Evolutionary conservation across 768 basidiomycete genomes (phyloP), one percentile per base, ranked within the genome.

Genomic region (Suillus occidentalis): DNA sequence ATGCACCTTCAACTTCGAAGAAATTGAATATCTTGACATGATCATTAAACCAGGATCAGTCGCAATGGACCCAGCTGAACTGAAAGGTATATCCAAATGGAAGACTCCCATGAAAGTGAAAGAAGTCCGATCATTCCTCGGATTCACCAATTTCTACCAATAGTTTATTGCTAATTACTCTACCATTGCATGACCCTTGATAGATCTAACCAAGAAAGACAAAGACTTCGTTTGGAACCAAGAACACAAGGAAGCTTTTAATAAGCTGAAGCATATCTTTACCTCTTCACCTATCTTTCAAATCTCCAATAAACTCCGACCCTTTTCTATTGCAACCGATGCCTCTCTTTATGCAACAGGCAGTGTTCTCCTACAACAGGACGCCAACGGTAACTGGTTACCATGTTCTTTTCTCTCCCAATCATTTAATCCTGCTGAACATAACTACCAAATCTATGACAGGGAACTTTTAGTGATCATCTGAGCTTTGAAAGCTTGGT

Each of bases 361-460:
- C 0, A 14, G 0, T 0, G 14, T 57, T 0, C 25, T 57, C 0
- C 4, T 57, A 4, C 55, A 57, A 14, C 16, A 57, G 4, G 14
- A 57, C 28, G 0, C 13, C 2, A 57, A 57, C 4, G 55, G 55
- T 1, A 4, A 20, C 1, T 57, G 37, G 55, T 3, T 47, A 0
- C 43, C 43, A 4, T 45, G 43, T 10, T 45, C 43, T 1, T 45
- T 20, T 7, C 2, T 45, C 0, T 45, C 43, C 0, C 43, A 45
- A 45, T 45, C 20, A 2, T 45, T 45, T 10, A 45, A 69, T 1
- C 28, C 69, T 0, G 70, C 79, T 0, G 79, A 87, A 67, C 36
- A 70, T 2, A 86, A 85, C 68, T 86, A 87, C 65, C 72, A 82
- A 16, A 79, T 83, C 22, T 77, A 84, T 64, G 79, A 87, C 64